Evolutionary conservation across 352 stramenopile species (phyloP).

Genomic region (Phytophthora parvispora): DNA sequence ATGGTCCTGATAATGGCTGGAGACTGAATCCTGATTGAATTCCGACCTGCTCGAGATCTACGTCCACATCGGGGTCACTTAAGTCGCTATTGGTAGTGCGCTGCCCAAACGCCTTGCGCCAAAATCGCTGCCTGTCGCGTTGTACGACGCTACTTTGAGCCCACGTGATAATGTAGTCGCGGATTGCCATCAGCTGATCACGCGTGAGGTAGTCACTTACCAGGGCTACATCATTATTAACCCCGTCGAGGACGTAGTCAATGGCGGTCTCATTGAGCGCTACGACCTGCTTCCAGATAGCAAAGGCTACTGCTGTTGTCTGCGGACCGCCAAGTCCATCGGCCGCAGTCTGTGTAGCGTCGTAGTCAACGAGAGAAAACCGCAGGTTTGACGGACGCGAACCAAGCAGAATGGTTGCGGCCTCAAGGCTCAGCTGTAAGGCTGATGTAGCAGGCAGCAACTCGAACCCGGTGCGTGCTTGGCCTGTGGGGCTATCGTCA

Average conservation of each 20-base stretch:
- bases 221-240: constrained; percentile 74
- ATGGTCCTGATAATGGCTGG: constrained; percentile 26
- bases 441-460: constrained; percentile 43
- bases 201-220: constrained; percentile 63
- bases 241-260: constrained; percentile 53
- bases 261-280: constrained; percentile 72
- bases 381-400: constrained; percentile 61
- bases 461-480: constrained; percentile 69
- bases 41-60: constrained; percentile 59
- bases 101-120: constrained; percentile 54
- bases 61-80: constrained; percentile 63
- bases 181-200: constrained; percentile 63
- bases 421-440: constrained; percentile 69
- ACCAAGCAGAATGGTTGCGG: constrained; percentile 60
- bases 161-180: constrained; percentile 71
- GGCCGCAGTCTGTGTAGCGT: constrained; percentile 29
- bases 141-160: constrained; percentile 46
- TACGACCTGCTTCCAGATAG: constrained; percentile 84
- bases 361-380: constrained; percentile 81
- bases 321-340: constrained; percentile 14
- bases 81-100: constrained; percentile 55
- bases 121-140: constrained; percentile 74
- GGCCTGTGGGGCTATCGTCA: constrained; percentile 59
- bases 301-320: constrained; percentile 63
- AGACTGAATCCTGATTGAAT: constrained; percentile 71